Base-by-base conservation (phyloP, 2,329 filamentous ascomycete genomes). In the Alternaria brassicicola region DNA sequence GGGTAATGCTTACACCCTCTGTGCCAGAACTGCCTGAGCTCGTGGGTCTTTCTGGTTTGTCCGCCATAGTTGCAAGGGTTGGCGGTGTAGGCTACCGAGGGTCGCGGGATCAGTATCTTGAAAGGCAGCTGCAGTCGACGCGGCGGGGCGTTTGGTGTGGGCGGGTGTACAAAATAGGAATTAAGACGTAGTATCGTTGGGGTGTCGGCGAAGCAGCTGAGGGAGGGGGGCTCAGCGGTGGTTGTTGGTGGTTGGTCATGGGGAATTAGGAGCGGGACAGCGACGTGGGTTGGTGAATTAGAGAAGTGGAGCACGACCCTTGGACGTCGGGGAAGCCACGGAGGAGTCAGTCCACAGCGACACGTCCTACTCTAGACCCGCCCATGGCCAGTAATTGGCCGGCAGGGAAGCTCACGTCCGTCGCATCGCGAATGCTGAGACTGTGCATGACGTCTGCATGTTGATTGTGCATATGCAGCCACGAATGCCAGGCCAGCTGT, bases 21-120 rank as follows among this genome's bases (percentile, higher is more conserved):
- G 63, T 67, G 52, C 74, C 71, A 3, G 73, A 76, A 67, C 72
- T 74, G 52, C 70, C 64, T 21, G 65, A 60, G 70, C 73, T 76
- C 47, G 64, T 61, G n/a, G 72, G 71, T 57, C 66, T 65, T 46
- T 62, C 57, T 50, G 64, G 60, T 30, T 65, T 63, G 45, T 68
- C 61, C 50, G 59, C 68, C 68, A 71, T 70, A 52, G 36, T 63
- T 61, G 59, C 48, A 47, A 53, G 51, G 39, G 58, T 53, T 33
- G 54, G 52, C 55, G 58, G 58, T 55, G 57, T 51, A 59, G 59
- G 55, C 17, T 51, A 39, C 55, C 55, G 51, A 53, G 54, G 39
- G 47, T 49, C 52, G 59, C 39, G 39, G 59, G 36, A 46, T 31
- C 45, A n/a, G 36, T 59, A 48, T 23, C 49, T 33, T 55, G 47